Percentiles rank a stretch among this genome's conserved stretches.
Conservation (phyloP, 148 eudicot species). For the Heliosperma pusillum region DNA sequence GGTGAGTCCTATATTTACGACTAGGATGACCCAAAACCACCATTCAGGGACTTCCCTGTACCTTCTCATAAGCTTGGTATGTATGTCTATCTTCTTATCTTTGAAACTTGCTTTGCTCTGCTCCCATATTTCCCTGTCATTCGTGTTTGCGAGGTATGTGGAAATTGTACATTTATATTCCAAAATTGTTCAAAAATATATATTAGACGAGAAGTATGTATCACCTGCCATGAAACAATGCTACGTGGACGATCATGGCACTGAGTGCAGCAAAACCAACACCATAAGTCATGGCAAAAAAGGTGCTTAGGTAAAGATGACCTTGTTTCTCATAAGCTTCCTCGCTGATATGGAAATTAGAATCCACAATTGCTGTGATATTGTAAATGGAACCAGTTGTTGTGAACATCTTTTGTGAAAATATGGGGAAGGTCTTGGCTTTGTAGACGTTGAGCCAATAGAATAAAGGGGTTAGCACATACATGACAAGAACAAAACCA, state of each 20-base stretch:
- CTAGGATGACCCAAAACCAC: slow-evolving; percentile 97
- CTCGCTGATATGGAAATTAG: slow-evolving; percentile 61
- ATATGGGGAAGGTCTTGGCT: slow-evolving; percentile 86
- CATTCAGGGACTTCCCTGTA: slow-evolving; percentile 89
- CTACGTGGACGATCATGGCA: slow-evolving; percentile 75
- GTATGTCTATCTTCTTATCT: slow-evolving; percentile 76
- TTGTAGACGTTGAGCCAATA: slow-evolving; percentile 78
- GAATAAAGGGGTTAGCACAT: slow-evolving; percentile 62
- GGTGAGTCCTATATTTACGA: slow-evolving; percentile 53
- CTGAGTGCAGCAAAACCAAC: slow-evolving; percentile 89
- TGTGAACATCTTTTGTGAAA: slow-evolving; percentile 59
- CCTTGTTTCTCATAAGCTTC: slow-evolving; percentile 74
- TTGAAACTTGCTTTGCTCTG: slow-evolving; percentile 81
- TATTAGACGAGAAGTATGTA: neutral
- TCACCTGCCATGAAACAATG: slow-evolving; percentile 94
- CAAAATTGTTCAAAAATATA: neutral
- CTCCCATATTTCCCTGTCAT: slow-evolving; percentile 83
- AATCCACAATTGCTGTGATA: slow-evolving; percentile 66
- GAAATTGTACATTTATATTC: neutral
- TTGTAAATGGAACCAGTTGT: slow-evolving; percentile 63
- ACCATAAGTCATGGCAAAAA: slow-evolving; percentile 92
- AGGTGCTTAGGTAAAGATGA: slow-evolving; percentile 76
- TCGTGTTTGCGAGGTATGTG: neutral
- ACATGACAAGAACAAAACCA: slow-evolving; percentile 73
- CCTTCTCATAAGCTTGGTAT: slow-evolving; percentile 79